Percentiles rank a stretch among this genome's conserved stretches.
phyloP scores from a whole-genome alignment of 2,329 filamentous ascomycete genomes.

The Magnaporthiopsis rhizophila region DNA sequence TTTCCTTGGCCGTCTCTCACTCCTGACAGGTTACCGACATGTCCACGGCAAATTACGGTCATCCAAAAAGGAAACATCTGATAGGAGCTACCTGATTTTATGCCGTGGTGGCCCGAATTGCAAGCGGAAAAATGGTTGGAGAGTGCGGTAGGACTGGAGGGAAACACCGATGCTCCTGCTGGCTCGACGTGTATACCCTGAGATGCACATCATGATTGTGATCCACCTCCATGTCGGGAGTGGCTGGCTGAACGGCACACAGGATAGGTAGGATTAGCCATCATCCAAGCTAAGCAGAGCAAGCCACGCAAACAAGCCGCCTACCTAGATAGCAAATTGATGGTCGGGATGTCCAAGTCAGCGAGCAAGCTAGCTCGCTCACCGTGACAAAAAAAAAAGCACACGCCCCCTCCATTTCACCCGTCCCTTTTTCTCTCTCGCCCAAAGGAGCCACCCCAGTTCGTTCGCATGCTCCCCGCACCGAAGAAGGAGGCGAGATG shows the following conservation, averaged over 20 bases:
- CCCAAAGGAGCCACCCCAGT: neutral
- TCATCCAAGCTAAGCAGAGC: neutral
- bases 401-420: neutral
- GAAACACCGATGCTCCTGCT: neutral
- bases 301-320: neutral
- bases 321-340: neutral
- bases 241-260: neutral
- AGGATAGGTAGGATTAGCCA: neutral
- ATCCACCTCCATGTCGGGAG: no score
- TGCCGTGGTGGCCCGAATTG: no score
- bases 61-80: neutral
- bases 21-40: no score
- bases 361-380: neutral
- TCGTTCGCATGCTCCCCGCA: neutral
- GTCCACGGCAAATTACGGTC: neutral
- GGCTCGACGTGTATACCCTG: constrained; percentile 2
- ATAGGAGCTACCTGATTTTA: no score
- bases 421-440: neutral
- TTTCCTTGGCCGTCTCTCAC: neutral
- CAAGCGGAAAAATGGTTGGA: neutral
- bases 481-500: neutral
- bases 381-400: neutral
- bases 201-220: constrained; percentile 6
- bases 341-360: no score
- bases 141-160: constrained; percentile 8